phyloP scores from a whole-genome alignment of 768 basidiomycete genomes.

The Russula sp. region DNA sequence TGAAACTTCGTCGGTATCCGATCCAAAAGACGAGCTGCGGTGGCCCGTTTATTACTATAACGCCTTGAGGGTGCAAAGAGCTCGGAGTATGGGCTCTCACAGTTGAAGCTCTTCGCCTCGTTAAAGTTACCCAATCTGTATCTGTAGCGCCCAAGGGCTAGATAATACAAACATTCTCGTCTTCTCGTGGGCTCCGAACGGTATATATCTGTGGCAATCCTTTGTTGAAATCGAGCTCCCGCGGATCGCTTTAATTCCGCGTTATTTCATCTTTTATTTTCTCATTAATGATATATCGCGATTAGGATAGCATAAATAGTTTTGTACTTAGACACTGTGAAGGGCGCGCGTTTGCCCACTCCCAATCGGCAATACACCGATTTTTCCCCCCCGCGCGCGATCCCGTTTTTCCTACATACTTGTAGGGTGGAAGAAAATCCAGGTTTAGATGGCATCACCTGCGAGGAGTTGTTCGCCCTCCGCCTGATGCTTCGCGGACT shows the following conservation, averaged over 20 bases:
- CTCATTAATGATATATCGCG: too few species aligned
- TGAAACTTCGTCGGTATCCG: slow-evolving; percentile 94
- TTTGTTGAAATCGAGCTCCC: too few species aligned
- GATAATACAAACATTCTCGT: slow-evolving; percentile 93
- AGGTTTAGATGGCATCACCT: slow-evolving; percentile 40
- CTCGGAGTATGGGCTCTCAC: slow-evolving; percentile 38
- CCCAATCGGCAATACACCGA: too few species aligned
- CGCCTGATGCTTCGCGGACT: slow-evolving; percentile 71
- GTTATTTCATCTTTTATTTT: too few species aligned
- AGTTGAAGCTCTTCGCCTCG: slow-evolving; percentile 88
- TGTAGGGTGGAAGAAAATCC: neutral
- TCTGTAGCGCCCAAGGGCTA: slow-evolving; percentile 90
- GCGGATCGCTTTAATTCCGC: too few species aligned
- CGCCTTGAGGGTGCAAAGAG: neutral
- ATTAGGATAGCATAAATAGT: too few species aligned
- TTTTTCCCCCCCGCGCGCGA: too few species aligned
- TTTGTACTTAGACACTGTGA: too few species aligned
- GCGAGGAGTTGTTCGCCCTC: slow-evolving; percentile 89
- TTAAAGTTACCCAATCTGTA: slow-evolving; percentile 96
- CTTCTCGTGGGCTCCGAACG: slow-evolving; percentile 78
- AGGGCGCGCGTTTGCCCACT: too few species aligned
- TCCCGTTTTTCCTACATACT: too few species aligned
- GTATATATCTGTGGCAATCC: slow-evolving; percentile 77
- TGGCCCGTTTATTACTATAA: neutral
- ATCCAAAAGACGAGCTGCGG: slow-evolving; percentile 70